Base-by-base conservation (phyloP, 192 early-diverging fungal species). In the Entomortierella lignicola region DNA sequence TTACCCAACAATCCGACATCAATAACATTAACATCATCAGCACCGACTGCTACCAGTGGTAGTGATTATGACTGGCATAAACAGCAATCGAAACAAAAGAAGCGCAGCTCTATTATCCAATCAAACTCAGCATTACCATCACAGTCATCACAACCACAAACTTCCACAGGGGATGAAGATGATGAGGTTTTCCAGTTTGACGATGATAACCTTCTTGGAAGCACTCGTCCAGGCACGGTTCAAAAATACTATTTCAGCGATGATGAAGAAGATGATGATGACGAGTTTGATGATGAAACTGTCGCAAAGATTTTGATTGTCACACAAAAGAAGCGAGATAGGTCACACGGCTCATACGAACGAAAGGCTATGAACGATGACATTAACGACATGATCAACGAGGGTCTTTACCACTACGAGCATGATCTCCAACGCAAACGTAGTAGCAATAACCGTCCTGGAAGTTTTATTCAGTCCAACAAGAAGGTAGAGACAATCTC, bases 341-440 rank as follows among this genome's bases (percentile, higher is more conserved):
- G 88, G 65, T 85, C 87, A 15, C 90, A 94, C 60, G 83, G 88
- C 21, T 89, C 91, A 39, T 95, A 89, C 71, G 94, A 94, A 66
- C 91, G 94, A 72, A 87, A 89, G 63, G 84, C 89, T 1, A 87
- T 88, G 79, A 89, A 94, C 32, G 92, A 92, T 37, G 95, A 96
- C 43, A 87, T 96, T 67, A 85, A 89, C 27, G 94, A 96, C 42
- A 94, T 96, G 75, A 98, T 98, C 80, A 98, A 92, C 81, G 96
- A 98, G 72, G 96, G 95, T 4, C 86, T 98, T 23, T 93, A 92
- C 71, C 85, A 91, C 62, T 98, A 97, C 60, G 95, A 98, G 77
- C 77, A 88, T 60, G 90, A 92, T 18, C 77, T 94, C 60, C 89
- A 87, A 18, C 63, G 47, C 66, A 83, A 60, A 82, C 77, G 65